phyloP scores from a whole-genome alignment of 1,284 basidiomycete species.

The Cryptococcus sp. region DNA sequence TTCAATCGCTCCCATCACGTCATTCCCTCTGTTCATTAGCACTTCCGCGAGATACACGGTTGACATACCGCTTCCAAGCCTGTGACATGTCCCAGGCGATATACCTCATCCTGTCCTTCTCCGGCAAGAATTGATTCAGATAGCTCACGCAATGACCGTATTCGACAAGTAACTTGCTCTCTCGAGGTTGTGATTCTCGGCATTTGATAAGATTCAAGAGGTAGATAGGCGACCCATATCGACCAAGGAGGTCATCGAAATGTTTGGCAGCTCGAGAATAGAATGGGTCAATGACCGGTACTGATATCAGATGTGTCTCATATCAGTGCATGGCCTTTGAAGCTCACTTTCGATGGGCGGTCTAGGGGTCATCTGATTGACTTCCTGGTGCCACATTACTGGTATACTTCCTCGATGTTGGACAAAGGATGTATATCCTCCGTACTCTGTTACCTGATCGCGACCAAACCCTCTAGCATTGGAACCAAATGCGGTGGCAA shows the following conservation, averaged over 20 bases:
- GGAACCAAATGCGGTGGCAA: conserved; percentile 85
- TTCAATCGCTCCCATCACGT: conserved; percentile 92
- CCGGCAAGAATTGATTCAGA: conserved; percentile 90
- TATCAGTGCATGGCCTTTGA: background rate
- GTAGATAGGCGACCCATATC: conserved; percentile 86
- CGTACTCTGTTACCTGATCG: conserved; percentile 30
- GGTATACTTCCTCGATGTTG: conserved; percentile 97
- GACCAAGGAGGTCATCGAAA: conserved; percentile 85
- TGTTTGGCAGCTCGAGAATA: conserved; percentile 89
- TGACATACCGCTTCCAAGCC: conserved; percentile 62
- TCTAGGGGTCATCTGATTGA: conserved; percentile 80
- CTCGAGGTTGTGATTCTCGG: conserved; percentile 65
- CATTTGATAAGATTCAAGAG: conserved; percentile 96
- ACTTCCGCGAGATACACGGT: background rate
- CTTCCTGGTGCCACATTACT: conserved; percentile 93
- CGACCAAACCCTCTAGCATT: conserved; percentile 33
- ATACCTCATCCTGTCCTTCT: conserved; percentile 81
- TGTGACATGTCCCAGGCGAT: conserved; percentile 95
- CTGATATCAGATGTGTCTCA: conserved; percentile 48
- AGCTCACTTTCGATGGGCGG: conserved; percentile 90
- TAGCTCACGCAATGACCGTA: conserved; percentile 91
- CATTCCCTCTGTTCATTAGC: conserved; percentile 66
- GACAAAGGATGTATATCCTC: conserved; percentile 90
- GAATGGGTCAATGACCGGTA: conserved; percentile 92
- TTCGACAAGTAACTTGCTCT: conserved; percentile 87